Evolutionary conservation across 108 stramenopile species (phyloP), one percentile per base, ranked within the genome.

Genomic region (Nitzschia sp.): DNA sequence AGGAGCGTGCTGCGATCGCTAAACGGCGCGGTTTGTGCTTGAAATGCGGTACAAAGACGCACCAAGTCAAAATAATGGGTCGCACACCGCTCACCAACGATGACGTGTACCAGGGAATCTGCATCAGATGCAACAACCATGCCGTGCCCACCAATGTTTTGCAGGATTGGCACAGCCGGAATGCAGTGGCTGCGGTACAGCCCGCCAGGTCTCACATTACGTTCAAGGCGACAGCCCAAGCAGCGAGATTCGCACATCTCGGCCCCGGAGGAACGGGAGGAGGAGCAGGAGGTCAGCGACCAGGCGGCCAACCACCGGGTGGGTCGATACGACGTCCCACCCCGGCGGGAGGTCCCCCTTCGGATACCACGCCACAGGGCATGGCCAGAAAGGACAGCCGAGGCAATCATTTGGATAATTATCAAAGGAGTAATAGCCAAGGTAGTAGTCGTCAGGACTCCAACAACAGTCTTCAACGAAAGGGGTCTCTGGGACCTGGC

Each of bases 11-110:
- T 44, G 34, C 41, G 1, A 70, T 75, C 6, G 79, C 79, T 1
- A 60, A 46, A 34, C 26, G 63, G 23, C 58, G 58, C 29, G 79
- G 79, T 1, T 44, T 73, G 35, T 80, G 79, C 35, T 17, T 73
- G 31, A 46, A 45, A 25, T 80, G 79, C 58, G 79, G 79, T 44
- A 61, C 65, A 23, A 71, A 58, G 52, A 80, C 73, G n/a, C 79
- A 80, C 55, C 19, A 45, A 3, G 45, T 66, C 27, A 66, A 61
- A 46, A 25, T 70, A 4, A 22, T 74, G 23, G 28, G 59, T 11
- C 38, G 36, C 15, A 45, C 22, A 23, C 60, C 79, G 11, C 36
- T 80, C 23, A 74, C 64, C 1, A 75, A 68, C 58, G 65, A 71
- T 48, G 45, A 75, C 31, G 69, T 71, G 0, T 75, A 64, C 25